Base-by-base conservation (phyloP, 2,329 filamentous ascomycete species). In the Aspergillus oerlinghausenensis region DNA sequence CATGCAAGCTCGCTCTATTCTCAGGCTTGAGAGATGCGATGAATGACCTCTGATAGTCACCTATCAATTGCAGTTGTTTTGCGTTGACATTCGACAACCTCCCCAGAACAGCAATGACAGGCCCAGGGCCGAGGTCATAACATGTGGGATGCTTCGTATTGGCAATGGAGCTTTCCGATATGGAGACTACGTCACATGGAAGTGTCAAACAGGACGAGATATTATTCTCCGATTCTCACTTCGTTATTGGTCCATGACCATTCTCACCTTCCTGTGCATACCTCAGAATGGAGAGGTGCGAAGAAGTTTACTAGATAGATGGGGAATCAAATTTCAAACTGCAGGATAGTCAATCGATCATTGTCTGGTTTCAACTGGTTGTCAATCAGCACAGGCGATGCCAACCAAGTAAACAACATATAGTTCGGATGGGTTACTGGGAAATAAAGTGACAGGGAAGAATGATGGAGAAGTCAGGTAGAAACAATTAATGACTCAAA, bases 341-440 rank as follows among this genome's bases (percentile, higher is more conserved):
- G 32, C 32, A 38, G 32, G 32, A 17, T 38, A 7, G 32, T 17
- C 14, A 17, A 17, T 38, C 6, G 32, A 38, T 6, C 3, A 17
- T 38, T 17, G 32, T 17, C 32, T 17, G 14, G 14, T 6, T 17
- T 38, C 32, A 17, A 38, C 5, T 38, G 32, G 14, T 38, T 38
- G 32, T 38, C 32, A 38, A 17, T 38, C 32, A 38, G 14, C 14
- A 38, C 14, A 35, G 14, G 14, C 14, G 32, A 38, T 38, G 32
- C 32, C 32, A 38, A 38, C 14, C 5, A 17, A 17, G 14, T 38
- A 17, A 38, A 17, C 32, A 38, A 38, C 32, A 7, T 38, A 6
- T 38, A 17, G 32, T 7, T 38, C 14, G 14, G 5, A 38, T 38
- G 10, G 29, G 25, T 63, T 53, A 77, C 63, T 75, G 70, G 57